Base-by-base conservation (phyloP, 176 grass and related monocot species). In the Ananas comosus region DNA sequence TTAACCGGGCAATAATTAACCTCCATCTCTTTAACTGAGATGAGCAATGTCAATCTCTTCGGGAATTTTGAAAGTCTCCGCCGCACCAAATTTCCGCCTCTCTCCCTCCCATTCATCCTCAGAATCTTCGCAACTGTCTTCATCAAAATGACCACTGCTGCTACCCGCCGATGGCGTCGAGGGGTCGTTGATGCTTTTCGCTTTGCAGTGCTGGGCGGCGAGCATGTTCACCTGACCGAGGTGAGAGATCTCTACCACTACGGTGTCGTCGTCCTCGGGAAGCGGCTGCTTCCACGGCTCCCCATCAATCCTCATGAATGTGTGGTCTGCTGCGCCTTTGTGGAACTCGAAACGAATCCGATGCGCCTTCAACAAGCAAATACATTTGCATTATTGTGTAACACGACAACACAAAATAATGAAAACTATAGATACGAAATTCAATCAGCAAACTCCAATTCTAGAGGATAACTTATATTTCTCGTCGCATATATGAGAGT, bases 261-360 rank as follows among this genome's bases (percentile, higher is more conserved):
- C 81, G 0, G 83, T 80, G 76, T 87, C 81, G 0, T 91, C 83
- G 13, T 96, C 83, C 23, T 52, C 74, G 0, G 92, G 92, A 19
- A 96, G 80, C 6, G 92, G 92, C 67, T 96, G 88, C 79, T 91
- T 96, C 92, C 92, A 96, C 0, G 92, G 92, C 67, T 96, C 92
- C 49, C 92, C 92, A 0, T 96, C 92, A 6, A 96, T 66, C 67
- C 92, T 86, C 92, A 96, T 96, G 83, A 80, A 96, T 1, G 92
- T 87, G 64, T 88, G 72, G 0, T 87, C 73, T 3, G 83, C 75
- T 4, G 58, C 78, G 1, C 83, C 92, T 74, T 89, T 82, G 73
- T 83, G 83, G 63, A 91, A 96, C 75, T 91, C 88, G 0, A 96
- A 96, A 0, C 88, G 85, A 51, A 96, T 87, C 13, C 88, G 75